A percentile compares a stretch with the other conserved stretches of the same genome.
These are phyloP conservation scores for Dianthus caryophyllus DNA, from an alignment of 148 eudicot genomes.

Conservation along the genomic window DNA sequence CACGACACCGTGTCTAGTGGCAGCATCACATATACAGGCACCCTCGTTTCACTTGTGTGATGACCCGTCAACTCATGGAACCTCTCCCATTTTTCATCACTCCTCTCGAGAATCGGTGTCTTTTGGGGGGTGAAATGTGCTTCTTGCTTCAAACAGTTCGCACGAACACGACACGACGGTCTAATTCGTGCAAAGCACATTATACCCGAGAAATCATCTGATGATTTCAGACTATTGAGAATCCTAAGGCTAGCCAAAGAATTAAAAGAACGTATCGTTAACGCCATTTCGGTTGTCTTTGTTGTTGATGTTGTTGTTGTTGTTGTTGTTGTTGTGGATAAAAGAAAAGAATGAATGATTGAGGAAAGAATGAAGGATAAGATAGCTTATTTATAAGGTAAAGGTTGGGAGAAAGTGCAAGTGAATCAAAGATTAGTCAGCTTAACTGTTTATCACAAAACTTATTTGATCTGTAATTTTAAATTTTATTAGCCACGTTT, in stretches of 20 bases:
- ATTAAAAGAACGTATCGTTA: constrained; percentile 68
- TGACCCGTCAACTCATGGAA: constrained; percentile 43
- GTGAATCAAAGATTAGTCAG: constrained; percentile 27
- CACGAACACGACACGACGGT: constrained; percentile 36
- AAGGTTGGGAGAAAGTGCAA: constrained; percentile 33
- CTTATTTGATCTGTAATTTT: constrained; percentile 15
- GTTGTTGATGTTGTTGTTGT: not conserved
- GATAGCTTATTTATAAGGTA: constrained; percentile 23
- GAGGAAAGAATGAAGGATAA: constrained; percentile 17
- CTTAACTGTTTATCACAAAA: constrained; percentile 28
- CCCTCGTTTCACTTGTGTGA: constrained; percentile 34
- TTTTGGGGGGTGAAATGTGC: constrained; percentile 27
- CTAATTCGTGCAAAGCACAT: constrained; percentile 48
- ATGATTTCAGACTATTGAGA: constrained; percentile 35
- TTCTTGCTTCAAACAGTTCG: constrained; percentile 37
- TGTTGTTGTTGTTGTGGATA: constrained; percentile 30
- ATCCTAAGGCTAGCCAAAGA: constrained; percentile 47
- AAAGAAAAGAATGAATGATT: constrained; percentile 23
- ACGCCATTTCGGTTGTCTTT: constrained; percentile 44
- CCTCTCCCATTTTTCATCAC: constrained; percentile 42
- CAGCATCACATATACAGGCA: constrained; percentile 90
- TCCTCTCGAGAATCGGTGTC: constrained; percentile 26
- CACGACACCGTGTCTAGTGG: constrained; percentile 78
- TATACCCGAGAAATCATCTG: constrained; percentile 44
- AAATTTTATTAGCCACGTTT: constrained; percentile 1